phyloP scores from a whole-genome alignment of 2,329 filamentous ascomycete species.

The Blastomyces gilchristii region DNA sequence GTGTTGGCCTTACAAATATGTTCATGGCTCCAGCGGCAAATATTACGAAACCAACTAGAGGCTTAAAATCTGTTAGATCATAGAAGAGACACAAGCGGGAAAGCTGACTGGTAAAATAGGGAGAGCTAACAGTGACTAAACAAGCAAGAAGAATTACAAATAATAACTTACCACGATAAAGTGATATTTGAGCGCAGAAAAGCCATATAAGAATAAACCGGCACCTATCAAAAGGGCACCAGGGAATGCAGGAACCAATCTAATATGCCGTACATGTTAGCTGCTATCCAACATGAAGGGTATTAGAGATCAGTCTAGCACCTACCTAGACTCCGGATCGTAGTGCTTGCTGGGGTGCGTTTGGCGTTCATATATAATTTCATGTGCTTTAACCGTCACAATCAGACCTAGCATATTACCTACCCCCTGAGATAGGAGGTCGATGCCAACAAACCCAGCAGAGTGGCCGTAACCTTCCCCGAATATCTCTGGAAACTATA shows the following conservation, averaged over 20 bases:
- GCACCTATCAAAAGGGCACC: constrained; percentile 2
- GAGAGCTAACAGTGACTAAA: not conserved
- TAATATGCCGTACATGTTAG: not conserved
- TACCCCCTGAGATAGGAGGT: constrained; percentile 5
- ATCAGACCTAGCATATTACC: constrained; percentile 5
- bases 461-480: constrained; percentile 7
- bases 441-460: constrained; percentile 5
- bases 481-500: constrained; percentile 6
- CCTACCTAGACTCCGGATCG: constrained; percentile 6
- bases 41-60: constrained; percentile 3
- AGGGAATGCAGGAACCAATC: constrained; percentile 4
- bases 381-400: not conserved
- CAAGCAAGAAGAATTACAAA: not conserved
- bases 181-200: constrained; percentile 2
- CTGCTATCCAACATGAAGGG: not conserved
- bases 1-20: constrained; percentile 4
- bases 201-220: constrained; percentile 8
- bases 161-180: constrained; percentile 6
- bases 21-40: constrained; percentile 5
- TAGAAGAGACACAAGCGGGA: not conserved
- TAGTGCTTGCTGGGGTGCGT: not conserved
- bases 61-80: not conserved
- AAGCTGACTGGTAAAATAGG: not conserved
- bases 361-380: not conserved
- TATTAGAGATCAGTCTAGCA: not conserved